Evolutionary conservation across 2,329 filamentous ascomycete genomes (phyloP), one percentile per base, ranked within the genome.

Genomic region (Cercospora sesami): DNA sequence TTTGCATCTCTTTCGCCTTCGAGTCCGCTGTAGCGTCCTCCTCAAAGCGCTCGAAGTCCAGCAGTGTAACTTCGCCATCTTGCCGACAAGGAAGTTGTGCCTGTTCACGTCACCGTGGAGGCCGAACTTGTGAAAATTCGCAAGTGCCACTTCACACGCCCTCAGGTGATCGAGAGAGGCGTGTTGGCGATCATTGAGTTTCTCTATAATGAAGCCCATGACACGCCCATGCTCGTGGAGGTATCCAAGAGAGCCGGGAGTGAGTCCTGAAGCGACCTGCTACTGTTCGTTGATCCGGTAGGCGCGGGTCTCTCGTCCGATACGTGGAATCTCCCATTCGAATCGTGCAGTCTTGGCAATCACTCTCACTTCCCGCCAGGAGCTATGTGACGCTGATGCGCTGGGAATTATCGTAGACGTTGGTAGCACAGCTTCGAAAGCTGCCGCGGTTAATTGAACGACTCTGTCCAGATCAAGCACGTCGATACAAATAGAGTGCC

Each of bases 241-340:
- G 4, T 58, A 28, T 33, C 55, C 55, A 4, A 58, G 55, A 5
- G 33, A 58, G 3, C 18, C 28, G 1, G 55, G 55, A 33, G 28
- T 2, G 16, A 58, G 7, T 3, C 18, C 28, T 18, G 26, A 12
- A 33, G 55, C 28, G 4, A 4, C 55, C 8, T 18, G 16, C 8
- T 58, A 16, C 23, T 30, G 26, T 28, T 65, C 31, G 9, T 59
- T 28, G 3, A 64, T 18, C 30, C 59, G 51, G 60, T 64, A 67
- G n/a, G 65, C 60, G 23, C 60, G 33, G 1, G 65, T 67, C 39
- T 67, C 65, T 39, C 42, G 42, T 55, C 64, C 65, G 30, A 64
- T 63, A 18, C 65, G 30, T 21, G 65, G 48, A 9, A 67, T 45
- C 31, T 67, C 65, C 65, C 65, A 67, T 18, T 63, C 60, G 60